phyloP scores from a whole-genome alignment of 768 basidiomycete species.

The Pholiota conissans region DNA sequence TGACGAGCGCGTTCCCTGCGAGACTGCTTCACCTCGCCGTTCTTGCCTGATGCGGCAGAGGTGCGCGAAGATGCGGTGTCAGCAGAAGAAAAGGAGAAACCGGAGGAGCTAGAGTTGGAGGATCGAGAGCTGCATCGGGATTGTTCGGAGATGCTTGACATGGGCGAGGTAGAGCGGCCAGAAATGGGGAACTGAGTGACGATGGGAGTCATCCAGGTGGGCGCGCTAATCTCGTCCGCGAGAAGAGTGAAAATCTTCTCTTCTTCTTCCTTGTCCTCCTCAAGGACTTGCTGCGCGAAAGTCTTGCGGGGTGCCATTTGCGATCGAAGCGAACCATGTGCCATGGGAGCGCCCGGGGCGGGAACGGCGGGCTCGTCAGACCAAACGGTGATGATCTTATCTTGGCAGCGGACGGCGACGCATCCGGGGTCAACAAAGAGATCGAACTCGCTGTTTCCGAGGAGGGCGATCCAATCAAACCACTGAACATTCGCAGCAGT shows the following conservation, averaged over 20 bases:
- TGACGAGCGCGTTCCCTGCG: conserved; percentile 71
- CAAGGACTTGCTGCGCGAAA: conserved; percentile 71
- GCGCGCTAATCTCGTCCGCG: conserved; percentile 66
- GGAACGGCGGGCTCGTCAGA: conserved; percentile 47
- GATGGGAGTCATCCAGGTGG: conserved; percentile 70
- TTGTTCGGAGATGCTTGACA: conserved; percentile 58
- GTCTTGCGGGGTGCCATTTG: conserved; percentile 45
- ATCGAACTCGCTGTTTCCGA: conserved; percentile 74
- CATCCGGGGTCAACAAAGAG: conserved; percentile 81
- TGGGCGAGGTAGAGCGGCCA: conserved; percentile 54
- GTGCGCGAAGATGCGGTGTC: conserved; percentile 49
- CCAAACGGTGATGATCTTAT: conserved; percentile 65
- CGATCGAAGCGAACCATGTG: conserved; percentile 10
- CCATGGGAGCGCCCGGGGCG: conserved; percentile 21
- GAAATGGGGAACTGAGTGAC: conserved; percentile 57
- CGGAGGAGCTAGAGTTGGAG: conserved; percentile 63
- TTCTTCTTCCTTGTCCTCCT: conserved; percentile 70
- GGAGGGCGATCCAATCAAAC: conserved; percentile 75
- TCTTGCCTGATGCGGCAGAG: conserved; percentile 36
- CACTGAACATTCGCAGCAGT: conserved; percentile 70
- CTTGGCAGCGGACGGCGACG: conserved; percentile 63
- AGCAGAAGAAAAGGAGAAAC: conserved; percentile 55
- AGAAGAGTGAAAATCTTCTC: conserved; percentile 75
- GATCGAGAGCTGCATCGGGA: conserved; percentile 75
- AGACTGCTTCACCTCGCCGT: conserved; percentile 47